phyloP scores from a whole-genome alignment of 345 rosid species.

The Linum tenue region DNA sequence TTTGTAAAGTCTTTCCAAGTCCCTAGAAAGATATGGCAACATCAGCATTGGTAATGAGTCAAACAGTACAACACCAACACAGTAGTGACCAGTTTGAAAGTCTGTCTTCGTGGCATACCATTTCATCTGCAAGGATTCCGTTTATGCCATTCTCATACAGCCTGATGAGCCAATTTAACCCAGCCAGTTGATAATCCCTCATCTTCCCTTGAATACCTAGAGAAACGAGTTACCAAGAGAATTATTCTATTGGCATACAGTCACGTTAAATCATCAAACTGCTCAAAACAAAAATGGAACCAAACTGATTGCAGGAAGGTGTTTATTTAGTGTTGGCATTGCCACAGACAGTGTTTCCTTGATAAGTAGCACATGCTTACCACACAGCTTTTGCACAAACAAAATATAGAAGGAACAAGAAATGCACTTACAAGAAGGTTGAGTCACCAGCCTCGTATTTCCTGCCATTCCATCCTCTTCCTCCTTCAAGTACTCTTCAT shows the following conservation, averaged over 20 bases:
- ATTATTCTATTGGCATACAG: background rate
- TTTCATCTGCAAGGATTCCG: slow-evolving; percentile 95
- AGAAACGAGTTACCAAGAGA: background rate
- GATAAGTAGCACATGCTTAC: background rate
- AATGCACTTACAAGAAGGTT: slow-evolving; percentile 73
- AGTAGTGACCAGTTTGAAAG: background rate
- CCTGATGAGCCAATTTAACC: slow-evolving; percentile 90
- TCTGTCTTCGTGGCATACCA: slow-evolving; percentile 37
- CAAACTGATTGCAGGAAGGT: background rate
- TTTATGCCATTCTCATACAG: slow-evolving; percentile 95
- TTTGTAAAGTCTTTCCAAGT: slow-evolving; percentile 96
- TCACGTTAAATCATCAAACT: background rate
- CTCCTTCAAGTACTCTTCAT: slow-evolving; percentile 92
- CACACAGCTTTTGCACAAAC: background rate
- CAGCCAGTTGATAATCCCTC: slow-evolving; percentile 98
- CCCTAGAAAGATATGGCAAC: slow-evolving; percentile 37
- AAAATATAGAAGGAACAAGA: background rate
- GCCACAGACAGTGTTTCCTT: background rate
- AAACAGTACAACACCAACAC: background rate
- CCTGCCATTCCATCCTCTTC: slow-evolving; percentile 80
- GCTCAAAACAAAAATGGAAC: too few relatives aligned
- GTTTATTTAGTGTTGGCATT: background rate
- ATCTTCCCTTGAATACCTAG: slow-evolving; percentile 90
- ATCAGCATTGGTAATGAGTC: background rate
- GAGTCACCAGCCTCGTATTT: slow-evolving; percentile 79